Evolutionary conservation across 495 filamentous ascomycete genomes (phyloP), one percentile per base, ranked within the genome.

Genomic region (Tetracladium setigerum): DNA sequence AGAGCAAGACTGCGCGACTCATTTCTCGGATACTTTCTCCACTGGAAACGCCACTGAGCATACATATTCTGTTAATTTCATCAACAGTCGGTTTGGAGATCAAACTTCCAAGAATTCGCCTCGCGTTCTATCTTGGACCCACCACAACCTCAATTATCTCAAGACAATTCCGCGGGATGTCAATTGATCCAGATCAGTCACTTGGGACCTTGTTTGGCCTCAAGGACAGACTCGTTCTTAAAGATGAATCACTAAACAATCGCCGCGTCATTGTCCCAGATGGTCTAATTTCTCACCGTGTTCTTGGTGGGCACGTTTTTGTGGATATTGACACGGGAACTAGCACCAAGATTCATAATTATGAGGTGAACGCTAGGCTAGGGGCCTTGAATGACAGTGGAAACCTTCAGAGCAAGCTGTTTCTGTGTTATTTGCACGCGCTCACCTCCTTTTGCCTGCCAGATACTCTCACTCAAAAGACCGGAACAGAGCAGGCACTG

Each of bases 401-500:
- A 1, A 72, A 66, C n/a, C 35, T 82, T 2, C 62, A 70, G 15
- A 74, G 70, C 63, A 76, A 70, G 52, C 56, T 83, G 0, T 67
- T 65, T 40, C 53, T 80, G 8, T 68, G 64, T 41, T 76, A 74
- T 43, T 64, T 84, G 2, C 78, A 84, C 37, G 79, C 78, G 0
- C 13, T 80, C 0, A 85, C 80, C 0, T 74, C 78, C 2, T 72
- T 64, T 39, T 72, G 66, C 36, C 47, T 84, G 1, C 71, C 77
- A 0, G 82, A 86, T 50, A 63, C 67, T 0, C 56, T 84, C 1
- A 82, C 76, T 0, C 41, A 50, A 0, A 67, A 57, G 18, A 84
- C 78, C 5, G 82, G 82, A 0, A 82, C 77, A 0, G 82, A 85
- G 46, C 66, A 82, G 50, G 66, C 72, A 0, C 54, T 85, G 2